Evolutionary conservation across 306 rosid species (phyloP), one percentile per base, ranked within the genome.

Genomic region (Lathyrus sativus): DNA sequence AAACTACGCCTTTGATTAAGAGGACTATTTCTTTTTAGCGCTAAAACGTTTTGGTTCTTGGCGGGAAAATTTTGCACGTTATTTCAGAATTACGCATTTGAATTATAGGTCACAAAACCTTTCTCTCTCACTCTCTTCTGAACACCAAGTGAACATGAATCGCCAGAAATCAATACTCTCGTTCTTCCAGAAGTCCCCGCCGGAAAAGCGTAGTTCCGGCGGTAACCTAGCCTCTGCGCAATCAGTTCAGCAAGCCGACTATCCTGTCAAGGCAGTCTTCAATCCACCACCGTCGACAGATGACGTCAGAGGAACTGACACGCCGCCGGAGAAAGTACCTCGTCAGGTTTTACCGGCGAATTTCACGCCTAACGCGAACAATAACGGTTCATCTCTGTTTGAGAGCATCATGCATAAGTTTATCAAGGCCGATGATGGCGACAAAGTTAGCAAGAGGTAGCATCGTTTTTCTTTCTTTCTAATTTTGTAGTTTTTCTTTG

Each of bases 271-370:
- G 18, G 18, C 55, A n/a, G 19, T 59, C 46, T 49, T 44, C 65
- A 71, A 62, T 19, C 81, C 55, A 46, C 80, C 72, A 7, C 41
- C 55, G 18, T 67, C 81, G 11, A 15, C 50, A 26, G 93, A 85
- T 31, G 93, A 88, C 46, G 79, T 92, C 60, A 82, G 76, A 15
- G 98, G 96, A 86, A 85, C 96, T 26, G 96, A 90, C 13, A 90
- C 98, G 19, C 98, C 98, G 75, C 98, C 96, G 72, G 96, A 92
- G 87, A 92, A 92, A 82, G 88, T 69, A 68, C 93, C 98, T 0
- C 91, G 93, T 60, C 89, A 76, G 79, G 41, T 92, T 76, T 71
- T 83, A 1, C 86, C 83, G 46, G 80, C 74, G 24, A 77, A 41
- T 9, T 78, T 74, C 50, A 15, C 66, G 8, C 66, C 70, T 5